These are phyloP conservation scores for Chrysosporium queenslandicum DNA, from an alignment of 2,329 filamentous ascomycete genomes.

Conservation along the genomic window DNA sequence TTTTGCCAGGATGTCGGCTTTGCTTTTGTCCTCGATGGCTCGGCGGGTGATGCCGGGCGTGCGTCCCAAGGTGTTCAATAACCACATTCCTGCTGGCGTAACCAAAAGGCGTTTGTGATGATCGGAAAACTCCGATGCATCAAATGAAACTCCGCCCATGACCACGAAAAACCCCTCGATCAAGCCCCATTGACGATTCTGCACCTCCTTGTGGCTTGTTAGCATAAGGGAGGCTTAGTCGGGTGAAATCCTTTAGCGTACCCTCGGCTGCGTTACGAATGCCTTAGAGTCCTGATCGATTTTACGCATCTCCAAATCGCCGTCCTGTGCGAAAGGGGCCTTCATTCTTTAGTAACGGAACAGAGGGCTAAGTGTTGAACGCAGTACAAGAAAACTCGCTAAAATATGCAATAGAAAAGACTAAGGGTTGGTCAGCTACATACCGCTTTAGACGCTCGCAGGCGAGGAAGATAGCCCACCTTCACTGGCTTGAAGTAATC, in stretches of 20 bases:
- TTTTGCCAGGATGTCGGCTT: background rate
- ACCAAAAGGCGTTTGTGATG: background rate
- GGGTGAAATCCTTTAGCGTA: background rate
- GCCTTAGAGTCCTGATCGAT: background rate
- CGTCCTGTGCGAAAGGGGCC: background rate
- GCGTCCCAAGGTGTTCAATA: background rate
- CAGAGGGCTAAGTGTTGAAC: background rate
- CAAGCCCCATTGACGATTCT: background rate
- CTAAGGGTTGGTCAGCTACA: background rate
- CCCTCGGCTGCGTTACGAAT: too few species aligned
- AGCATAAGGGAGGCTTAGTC: background rate
- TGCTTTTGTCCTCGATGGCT: slow-evolving; percentile 3
- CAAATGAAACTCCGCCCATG: background rate
- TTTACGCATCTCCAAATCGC: background rate
- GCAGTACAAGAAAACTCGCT: background rate
- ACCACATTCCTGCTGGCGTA: background rate
- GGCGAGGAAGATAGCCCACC: background rate
- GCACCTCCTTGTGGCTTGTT: background rate
- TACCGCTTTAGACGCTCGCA: background rate
- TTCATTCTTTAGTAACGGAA: background rate
- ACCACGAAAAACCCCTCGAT: background rate
- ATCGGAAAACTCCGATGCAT: background rate
- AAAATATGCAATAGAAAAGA: background rate
- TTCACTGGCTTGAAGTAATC: background rate
- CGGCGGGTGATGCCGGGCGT: background rate